Conservation (phyloP, 2,329 filamentous ascomycete species). For the Hypocrella siamensis region DNA sequence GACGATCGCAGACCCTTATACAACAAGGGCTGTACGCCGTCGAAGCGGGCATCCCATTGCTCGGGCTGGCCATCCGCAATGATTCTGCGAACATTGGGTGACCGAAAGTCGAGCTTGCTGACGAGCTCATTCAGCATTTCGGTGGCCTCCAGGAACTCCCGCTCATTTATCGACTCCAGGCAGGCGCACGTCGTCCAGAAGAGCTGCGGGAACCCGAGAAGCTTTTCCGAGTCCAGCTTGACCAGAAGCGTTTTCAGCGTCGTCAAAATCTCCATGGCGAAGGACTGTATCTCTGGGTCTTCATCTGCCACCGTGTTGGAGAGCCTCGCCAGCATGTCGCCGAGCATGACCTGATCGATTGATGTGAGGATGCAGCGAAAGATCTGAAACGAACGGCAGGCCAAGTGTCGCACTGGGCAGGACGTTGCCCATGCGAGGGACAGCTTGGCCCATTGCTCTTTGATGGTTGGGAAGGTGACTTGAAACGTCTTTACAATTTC, state of each 20-base stretch:
- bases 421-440: slow-evolving; percentile 93
- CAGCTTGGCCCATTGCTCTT: slow-evolving; percentile 80
- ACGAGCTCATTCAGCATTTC: slow-evolving; percentile 83
- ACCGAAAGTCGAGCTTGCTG: slow-evolving; percentile 66
- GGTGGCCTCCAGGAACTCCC: slow-evolving; percentile 81
- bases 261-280: slow-evolving; percentile 94
- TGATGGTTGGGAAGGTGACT: slow-evolving; percentile 68
- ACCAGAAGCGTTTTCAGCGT: slow-evolving; percentile 84
- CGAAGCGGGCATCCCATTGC: slow-evolving; percentile 79
- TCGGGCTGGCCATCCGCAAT: slow-evolving; percentile 66
- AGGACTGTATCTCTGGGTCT: slow-evolving; percentile 84
- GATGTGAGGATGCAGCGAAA: slow-evolving; percentile 88
- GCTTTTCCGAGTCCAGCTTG: slow-evolving; percentile 62
- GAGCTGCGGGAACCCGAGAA: slow-evolving; percentile 82
- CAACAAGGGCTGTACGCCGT: slow-evolving; percentile 70
- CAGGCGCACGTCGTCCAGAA: slow-evolving; percentile 98
- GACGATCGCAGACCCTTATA: slow-evolving; percentile 90
- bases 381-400: slow-evolving; percentile 93
- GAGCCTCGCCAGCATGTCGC: slow-evolving; percentile 86
- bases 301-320: slow-evolving; percentile 97
- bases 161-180: slow-evolving; percentile 89
- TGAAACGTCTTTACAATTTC: slow-evolving; percentile 78
- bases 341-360: slow-evolving; percentile 83
- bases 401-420: slow-evolving; percentile 85
- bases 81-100: slow-evolving; percentile 49